phyloP scores from a whole-genome alignment of 176 grass and related monocot genomes.

The Secale cereale region DNA sequence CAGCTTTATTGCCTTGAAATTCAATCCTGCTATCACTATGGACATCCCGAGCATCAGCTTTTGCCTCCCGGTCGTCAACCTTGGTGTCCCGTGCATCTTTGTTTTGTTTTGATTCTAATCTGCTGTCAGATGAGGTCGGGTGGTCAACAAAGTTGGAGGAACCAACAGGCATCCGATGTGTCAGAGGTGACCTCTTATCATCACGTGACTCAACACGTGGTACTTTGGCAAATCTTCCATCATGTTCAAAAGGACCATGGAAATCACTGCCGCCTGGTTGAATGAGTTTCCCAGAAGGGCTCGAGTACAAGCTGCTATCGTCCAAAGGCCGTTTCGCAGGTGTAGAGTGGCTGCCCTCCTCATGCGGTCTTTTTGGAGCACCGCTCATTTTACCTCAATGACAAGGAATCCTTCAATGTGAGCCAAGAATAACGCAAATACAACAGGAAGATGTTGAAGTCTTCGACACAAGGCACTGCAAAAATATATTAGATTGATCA shows the following conservation, averaged over 20 bases:
- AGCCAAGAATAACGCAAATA: neutral
- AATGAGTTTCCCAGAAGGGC: slow-evolving; percentile 49
- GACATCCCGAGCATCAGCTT: slow-evolving; percentile 40
- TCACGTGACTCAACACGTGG: slow-evolving; percentile 71
- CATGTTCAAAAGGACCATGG: slow-evolving; percentile 61
- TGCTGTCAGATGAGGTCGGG: slow-evolving; percentile 45
- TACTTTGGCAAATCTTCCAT: slow-evolving; percentile 62
- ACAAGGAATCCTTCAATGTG: neutral
- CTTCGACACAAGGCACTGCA: slow-evolving; percentile 18
- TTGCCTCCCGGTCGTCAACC: slow-evolving; percentile 44
- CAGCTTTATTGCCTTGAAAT: slow-evolving; percentile 49
- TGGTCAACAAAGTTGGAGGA: slow-evolving; percentile 41
- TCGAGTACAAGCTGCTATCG: slow-evolving; percentile 43
- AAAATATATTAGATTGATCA: slow-evolving; percentile 10
- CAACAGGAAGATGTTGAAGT: neutral
- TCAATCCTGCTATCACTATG: slow-evolving; percentile 35
- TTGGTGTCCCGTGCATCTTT: slow-evolving; percentile 58
- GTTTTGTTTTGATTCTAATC: slow-evolving; percentile 50
- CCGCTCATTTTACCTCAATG: slow-evolving; percentile 62
- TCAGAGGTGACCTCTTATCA: slow-evolving; percentile 64
- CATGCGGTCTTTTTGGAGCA: slow-evolving; percentile 67
- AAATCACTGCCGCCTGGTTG: slow-evolving; percentile 53
- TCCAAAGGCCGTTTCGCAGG: slow-evolving; percentile 65
- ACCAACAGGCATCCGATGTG: slow-evolving; percentile 39
- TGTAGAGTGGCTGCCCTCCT: slow-evolving; percentile 66